A percentile compares a stretch with the other conserved stretches of the same genome.
Evolutionary conservation across 2,329 filamentous ascomycete genomes (phyloP).

Genomic region (Colletotrichum phormii): DNA sequence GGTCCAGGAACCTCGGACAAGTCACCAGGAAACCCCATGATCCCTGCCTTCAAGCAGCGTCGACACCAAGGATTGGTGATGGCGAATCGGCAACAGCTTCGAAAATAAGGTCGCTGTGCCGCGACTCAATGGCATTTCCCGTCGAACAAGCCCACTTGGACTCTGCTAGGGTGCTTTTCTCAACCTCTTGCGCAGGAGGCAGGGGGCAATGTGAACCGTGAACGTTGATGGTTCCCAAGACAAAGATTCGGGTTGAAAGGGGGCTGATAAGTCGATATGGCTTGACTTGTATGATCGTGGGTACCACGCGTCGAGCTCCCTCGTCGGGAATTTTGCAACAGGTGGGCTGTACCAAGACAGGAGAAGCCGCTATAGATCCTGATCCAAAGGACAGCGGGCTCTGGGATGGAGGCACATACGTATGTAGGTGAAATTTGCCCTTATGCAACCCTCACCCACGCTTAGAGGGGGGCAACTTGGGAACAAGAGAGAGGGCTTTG

Average conservation of each 20-base stretch:
- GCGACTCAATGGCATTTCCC: constrained; percentile 44
- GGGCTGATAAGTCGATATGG: not conserved
- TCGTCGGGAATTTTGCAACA: constrained; percentile 21
- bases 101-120: constrained; percentile 37
- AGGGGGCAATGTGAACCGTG: constrained; percentile 3
- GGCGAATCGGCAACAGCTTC: constrained; percentile 37
- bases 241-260: constrained; percentile 14
- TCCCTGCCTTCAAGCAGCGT: constrained; percentile 33
- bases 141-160: constrained; percentile 42
- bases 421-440: not conserved
- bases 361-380: not conserved
- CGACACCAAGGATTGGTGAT: constrained; percentile 31
- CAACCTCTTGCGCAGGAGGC: constrained; percentile 25
- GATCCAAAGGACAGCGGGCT: not conserved
- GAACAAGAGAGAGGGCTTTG: not conserved
- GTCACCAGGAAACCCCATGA: constrained; percentile 35
- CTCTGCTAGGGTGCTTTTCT: constrained; percentile 25
- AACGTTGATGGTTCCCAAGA: not conserved
- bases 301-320: constrained; percentile 7
- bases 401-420: not conserved
- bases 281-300: constrained; percentile 26
- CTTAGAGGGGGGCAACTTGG: not conserved
- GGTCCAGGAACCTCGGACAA: constrained; percentile 37
- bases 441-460: constrained; percentile 11
- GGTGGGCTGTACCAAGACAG: constrained; percentile 9